Evolutionary conservation across 2,329 filamentous ascomycete genomes (phyloP).

Genomic region (Daldinia eschscholtzii): DNA sequence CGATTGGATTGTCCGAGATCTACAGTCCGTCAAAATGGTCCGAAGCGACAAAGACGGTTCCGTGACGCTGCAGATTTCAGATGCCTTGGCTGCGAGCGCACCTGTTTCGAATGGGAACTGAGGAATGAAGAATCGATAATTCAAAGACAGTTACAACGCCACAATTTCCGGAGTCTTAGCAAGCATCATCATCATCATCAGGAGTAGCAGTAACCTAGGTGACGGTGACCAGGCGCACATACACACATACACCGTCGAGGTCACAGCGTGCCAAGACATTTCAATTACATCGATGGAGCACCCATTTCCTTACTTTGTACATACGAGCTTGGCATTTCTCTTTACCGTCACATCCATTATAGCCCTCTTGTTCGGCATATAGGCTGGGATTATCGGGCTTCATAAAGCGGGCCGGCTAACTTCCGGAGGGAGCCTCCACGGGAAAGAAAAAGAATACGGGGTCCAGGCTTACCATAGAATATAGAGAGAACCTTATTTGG

Average conservation of each 20-base stretch:
- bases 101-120: slow-evolving; percentile 5
- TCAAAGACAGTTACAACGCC: slow-evolving; percentile 17
- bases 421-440: slow-evolving; percentile 22
- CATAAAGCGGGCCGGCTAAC: slow-evolving; percentile 15
- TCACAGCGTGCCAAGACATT: slow-evolving; percentile 33
- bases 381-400: slow-evolving; percentile 35
- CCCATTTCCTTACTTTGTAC: neutral
- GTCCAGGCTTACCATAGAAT: slow-evolving; percentile 6
- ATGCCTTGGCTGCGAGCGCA: slow-evolving; percentile 61
- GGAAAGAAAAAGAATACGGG: slow-evolving; percentile 12
- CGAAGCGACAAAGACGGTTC: slow-evolving; percentile 64
- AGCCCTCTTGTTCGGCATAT: slow-evolving; percentile 36
- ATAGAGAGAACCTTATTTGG: slow-evolving; percentile 15
- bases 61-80: slow-evolving; percentile 75
- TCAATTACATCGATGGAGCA: slow-evolving; percentile 7
- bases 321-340: slow-evolving; percentile 19
- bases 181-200: too few species aligned
- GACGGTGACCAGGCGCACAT: neutral
- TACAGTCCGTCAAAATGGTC: slow-evolving; percentile 77
- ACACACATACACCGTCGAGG: neutral
- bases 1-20: slow-evolving; percentile 87
- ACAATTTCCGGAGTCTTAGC: slow-evolving; percentile 19
- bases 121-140: slow-evolving; percentile 29
- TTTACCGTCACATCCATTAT: slow-evolving; percentile 23
- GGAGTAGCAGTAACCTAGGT: slow-evolving; percentile 14